A percentile compares a stretch with the other conserved stretches of the same genome.
These are phyloP conservation scores for Porogramme epimiltina DNA, from an alignment of 1,284 basidiomycete genomes.

Conservation along the genomic window DNA sequence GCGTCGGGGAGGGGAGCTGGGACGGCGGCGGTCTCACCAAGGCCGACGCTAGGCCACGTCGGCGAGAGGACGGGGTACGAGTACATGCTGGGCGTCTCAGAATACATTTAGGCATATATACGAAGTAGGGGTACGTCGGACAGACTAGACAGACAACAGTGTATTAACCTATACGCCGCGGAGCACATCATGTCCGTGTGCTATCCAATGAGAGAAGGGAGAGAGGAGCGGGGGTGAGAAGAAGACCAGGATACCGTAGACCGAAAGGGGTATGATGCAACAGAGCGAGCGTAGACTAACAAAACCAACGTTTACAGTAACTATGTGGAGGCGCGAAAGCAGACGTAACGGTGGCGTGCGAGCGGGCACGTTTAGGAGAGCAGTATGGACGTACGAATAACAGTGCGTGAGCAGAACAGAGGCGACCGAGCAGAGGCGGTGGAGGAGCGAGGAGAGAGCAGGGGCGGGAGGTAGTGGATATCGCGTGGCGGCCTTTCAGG, in stretches of 20 bases:
- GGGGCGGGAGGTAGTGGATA: neutral
- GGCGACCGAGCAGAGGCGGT: no score
- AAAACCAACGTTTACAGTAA: neutral
- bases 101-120: slow-evolving; percentile 14
- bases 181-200: slow-evolving; percentile 26
- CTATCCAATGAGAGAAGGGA: slow-evolving; percentile 2
- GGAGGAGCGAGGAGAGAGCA: no score
- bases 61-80: no score
- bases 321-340: slow-evolving; percentile 3
- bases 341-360: neutral
- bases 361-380: neutral
- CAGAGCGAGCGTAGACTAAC: neutral
- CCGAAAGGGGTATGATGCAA: neutral
- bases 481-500: no score
- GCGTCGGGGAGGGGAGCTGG: no score
- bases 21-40: no score
- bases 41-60: no score
- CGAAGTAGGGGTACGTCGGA: neutral
- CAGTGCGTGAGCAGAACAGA: no score
- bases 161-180: slow-evolving; percentile 1
- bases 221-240: neutral
- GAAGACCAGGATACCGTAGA: no score
- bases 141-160: neutral
- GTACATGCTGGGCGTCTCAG: neutral
- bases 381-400: no score